These are phyloP conservation scores for bread wheat (Triticum aestivum) DNA, from an alignment of 176 grass and related monocot genomes.

Conservation along the genomic window IWGSC_CS_RefSeq_v2.1 NC_057813.1:84112801-84113300, in stretches of 20 bases:
- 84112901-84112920: too few relatives aligned
- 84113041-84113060: not conserved
- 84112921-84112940: too few relatives aligned
- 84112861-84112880: too few relatives aligned
- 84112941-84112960: too few relatives aligned
- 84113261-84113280: constrained; percentile 96
- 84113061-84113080: not conserved
- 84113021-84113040: not conserved
- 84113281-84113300: constrained; percentile 91
- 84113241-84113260: constrained; percentile 88
- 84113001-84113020: too few relatives aligned
- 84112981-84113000: too few relatives aligned
- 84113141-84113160: constrained; percentile 23
- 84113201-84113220: constrained; percentile 74
- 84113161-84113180: constrained; percentile 30
- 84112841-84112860: too few relatives aligned
- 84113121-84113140: constrained; percentile 42
- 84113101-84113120: not conserved
- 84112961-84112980: too few relatives aligned
- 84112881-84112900: too few relatives aligned
- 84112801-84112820: too few relatives aligned
- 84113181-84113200: constrained; percentile 52
- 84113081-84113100: constrained; percentile 1
- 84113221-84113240: constrained; percentile 95
- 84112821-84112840: too few relatives aligned